Evolutionary conservation across 177 flowering plant species (phyloP).

Genomic region (Tripterygium wilfordii): DNA sequence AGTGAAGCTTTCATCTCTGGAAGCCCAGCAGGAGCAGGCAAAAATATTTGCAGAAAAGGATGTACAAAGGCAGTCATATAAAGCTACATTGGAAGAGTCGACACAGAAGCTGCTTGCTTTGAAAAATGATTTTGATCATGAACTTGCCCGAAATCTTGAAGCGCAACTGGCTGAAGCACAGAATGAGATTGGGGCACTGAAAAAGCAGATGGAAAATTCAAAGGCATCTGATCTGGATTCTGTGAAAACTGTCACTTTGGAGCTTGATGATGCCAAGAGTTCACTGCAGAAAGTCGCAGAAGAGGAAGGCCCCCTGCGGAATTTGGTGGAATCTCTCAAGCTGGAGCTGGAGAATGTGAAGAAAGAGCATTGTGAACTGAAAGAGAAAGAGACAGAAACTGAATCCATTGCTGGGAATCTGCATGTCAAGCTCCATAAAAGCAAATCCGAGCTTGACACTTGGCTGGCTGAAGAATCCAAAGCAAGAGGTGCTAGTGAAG

Average conservation of each 20-base stretch:
- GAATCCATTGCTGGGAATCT: slow-evolving; percentile 76
- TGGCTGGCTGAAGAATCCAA: slow-evolving; percentile 54
- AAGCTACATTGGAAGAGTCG: slow-evolving; percentile 49
- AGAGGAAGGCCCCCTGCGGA: slow-evolving; percentile 58
- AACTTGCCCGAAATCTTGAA: slow-evolving; percentile 40
- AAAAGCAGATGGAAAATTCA: slow-evolving; percentile 52
- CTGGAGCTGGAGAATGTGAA: slow-evolving; percentile 66
- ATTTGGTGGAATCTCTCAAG: slow-evolving; percentile 64
- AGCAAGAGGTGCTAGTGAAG: slow-evolving; percentile 55
- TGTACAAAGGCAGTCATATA: slow-evolving; percentile 41
- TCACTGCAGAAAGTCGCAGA: slow-evolving; percentile 69
- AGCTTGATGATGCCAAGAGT: slow-evolving; percentile 79
- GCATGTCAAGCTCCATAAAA: slow-evolving; percentile 65
- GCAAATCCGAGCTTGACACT: slow-evolving; percentile 66
- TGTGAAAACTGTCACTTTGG: slow-evolving; percentile 49
- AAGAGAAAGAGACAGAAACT: slow-evolving; percentile 75
- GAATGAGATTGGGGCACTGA: slow-evolving; percentile 44
- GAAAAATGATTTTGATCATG: slow-evolving; percentile 60
- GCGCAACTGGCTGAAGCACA: slow-evolving; percentile 43
- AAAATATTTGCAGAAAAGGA: slow-evolving; percentile 65
- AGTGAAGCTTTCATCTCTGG: slow-evolving; percentile 53
- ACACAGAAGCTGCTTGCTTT: slow-evolving; percentile 43
- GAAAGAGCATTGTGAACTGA: slow-evolving; percentile 68
- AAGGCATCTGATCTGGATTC: slow-evolving; percentile 69
- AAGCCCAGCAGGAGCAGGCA: slow-evolving; percentile 63